Conservation (phyloP, 305 asterid species). For the Fraxinus paxiana region DNA sequence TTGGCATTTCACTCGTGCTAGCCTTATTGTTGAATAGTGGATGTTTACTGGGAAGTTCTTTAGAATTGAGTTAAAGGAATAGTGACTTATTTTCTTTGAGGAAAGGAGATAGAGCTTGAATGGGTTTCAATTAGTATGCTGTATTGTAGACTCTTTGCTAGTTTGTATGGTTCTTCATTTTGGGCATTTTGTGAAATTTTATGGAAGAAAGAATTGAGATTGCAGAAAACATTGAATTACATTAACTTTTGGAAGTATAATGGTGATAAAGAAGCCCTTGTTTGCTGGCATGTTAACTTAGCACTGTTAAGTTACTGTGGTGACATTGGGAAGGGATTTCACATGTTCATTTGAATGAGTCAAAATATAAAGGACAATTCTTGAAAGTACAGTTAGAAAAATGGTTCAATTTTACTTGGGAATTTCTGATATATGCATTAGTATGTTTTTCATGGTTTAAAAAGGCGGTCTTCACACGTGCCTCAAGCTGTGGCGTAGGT, state of each 20-base stretch:
- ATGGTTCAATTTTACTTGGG: background rate
- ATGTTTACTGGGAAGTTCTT: constrained; percentile 2
- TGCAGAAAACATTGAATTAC: background rate
- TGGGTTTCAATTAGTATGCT: background rate
- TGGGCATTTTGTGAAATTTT: background rate
- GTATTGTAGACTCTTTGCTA: background rate
- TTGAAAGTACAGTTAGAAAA: background rate
- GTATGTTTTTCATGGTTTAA: background rate
- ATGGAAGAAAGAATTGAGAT: background rate
- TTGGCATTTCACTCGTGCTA: background rate
- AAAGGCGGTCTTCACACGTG: background rate
- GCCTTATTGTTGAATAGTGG: background rate
- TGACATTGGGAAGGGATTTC: background rate
- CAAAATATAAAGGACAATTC: background rate
- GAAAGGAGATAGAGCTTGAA: background rate
- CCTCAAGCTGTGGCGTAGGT: background rate
- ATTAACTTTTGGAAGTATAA: background rate
- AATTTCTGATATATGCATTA: background rate
- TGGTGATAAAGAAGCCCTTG: background rate
- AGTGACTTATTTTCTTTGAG: background rate
- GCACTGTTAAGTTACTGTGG: background rate
- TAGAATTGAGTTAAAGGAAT: background rate
- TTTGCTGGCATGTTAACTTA: background rate
- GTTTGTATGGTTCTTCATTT: background rate
- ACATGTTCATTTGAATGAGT: background rate